These are phyloP conservation scores for Aspergillus persii DNA, from an alignment of 2,329 filamentous ascomycete genomes.

Conservation along the genomic window DNA sequence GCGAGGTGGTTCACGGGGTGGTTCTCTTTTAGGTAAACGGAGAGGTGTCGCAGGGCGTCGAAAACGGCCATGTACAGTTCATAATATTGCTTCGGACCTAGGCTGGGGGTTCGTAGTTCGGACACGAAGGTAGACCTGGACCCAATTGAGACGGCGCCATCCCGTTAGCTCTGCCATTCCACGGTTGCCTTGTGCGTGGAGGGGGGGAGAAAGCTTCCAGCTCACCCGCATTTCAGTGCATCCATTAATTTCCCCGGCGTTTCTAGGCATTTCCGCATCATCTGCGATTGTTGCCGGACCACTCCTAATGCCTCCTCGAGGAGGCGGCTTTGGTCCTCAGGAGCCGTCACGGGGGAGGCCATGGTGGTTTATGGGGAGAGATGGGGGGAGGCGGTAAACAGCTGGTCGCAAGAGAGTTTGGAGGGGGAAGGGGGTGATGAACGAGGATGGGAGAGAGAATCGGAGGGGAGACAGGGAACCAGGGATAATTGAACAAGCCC, in stretches of 20 bases:
- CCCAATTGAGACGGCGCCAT: constrained; percentile 49
- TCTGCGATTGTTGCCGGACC: constrained; percentile 91
- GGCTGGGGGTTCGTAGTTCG: constrained; percentile 93
- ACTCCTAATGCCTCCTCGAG: constrained; percentile 96
- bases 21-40: constrained; percentile 93
- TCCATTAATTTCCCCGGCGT: constrained; percentile 99
- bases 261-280: constrained; percentile 98
- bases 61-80: constrained; percentile 99
- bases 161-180: constrained; percentile 3
- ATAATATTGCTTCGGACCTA: constrained; percentile 99
- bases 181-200: constrained; percentile 25
- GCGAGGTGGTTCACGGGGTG: constrained; percentile 97
- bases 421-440: constrained; percentile 1
- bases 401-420: constrained; percentile 16
- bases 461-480: constrained; percentile 1
- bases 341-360: constrained; percentile 57
- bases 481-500: constrained; percentile 18
- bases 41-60: constrained; percentile 93
- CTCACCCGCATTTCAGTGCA: constrained; percentile 97
- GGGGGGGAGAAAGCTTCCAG: constrained; percentile 21
- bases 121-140: constrained; percentile 98
- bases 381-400: constrained; percentile 27
- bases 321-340: constrained; percentile 83
- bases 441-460: constrained; percentile 13
- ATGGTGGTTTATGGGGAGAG: constrained; percentile 36